Evolutionary conservation across 164 flowering plant species (phyloP), one percentile per base, ranked within the genome.

Genomic region (Liquidambar formosana): DNA sequence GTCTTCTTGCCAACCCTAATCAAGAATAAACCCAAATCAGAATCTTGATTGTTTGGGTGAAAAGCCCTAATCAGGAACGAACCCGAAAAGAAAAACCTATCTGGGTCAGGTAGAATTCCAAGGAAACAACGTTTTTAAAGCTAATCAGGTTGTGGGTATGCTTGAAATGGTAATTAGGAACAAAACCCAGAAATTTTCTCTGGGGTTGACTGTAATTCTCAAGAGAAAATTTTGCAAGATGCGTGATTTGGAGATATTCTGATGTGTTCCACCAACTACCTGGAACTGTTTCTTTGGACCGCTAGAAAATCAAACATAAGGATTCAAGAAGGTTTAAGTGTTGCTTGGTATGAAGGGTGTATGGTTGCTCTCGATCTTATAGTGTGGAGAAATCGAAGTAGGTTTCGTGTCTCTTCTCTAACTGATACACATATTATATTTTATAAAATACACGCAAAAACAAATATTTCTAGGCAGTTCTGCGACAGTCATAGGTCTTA

Each of bases 1-100:
- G 16, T n/a, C n/a, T 51, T 38, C 14, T 52, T 18, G 19, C n/a
- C n/a, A n/a, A n/a, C n/a, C n/a, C n/a, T n/a, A n/a, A n/a, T n/a
- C n/a, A n/a, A n/a, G n/a, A n/a, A n/a, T n/a, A 65, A 65, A 27
- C 14, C n/a, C 45, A 61, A 49, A 60, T 65, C 69, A 38, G 73
- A 69, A 70, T 47, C 15, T 27, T 49, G 12, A 47, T n/a, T 15
- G n/a, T 10, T 41, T 1, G 68, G 58, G 3, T 27, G 27, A 57
- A 57, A 22, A 11, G 3, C 41, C n/a, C 45, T 26, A 65, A 49
- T 19, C 28, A 22, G n/a, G 58, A 54, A 15, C 33, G 61, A 64
- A 27, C 33, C 38, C 16, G 18, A 69, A 61, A 51, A 61, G 22
- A n/a, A n/a, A n/a, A n/a, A n/a, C 3, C 22, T 9, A 52, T 15